These are phyloP conservation scores for Saccharomyces hybrid DNA, from an alignment of 1,139 yeast species.

Conservation along the genomic window DNA sequence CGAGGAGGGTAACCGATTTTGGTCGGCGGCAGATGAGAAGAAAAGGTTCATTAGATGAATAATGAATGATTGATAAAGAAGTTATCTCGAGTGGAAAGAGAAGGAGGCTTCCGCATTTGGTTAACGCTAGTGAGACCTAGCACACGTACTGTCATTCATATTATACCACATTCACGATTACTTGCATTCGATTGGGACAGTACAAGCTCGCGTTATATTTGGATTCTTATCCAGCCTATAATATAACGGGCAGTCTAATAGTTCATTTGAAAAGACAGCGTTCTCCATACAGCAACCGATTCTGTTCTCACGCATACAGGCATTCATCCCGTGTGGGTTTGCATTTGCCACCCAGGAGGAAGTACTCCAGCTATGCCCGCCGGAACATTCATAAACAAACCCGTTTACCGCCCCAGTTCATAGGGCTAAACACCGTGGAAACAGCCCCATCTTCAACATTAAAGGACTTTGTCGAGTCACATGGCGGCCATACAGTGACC, in stretches of 20 bases:
- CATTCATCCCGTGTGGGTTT: neutral
- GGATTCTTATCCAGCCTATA: neutral
- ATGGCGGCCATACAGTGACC: conserved; percentile 94
- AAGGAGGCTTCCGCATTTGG: neutral
- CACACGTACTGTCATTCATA: neutral
- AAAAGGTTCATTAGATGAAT: neutral
- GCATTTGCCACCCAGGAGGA: neutral
- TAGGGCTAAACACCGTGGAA: conserved; percentile 40
- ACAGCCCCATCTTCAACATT: conserved; percentile 62
- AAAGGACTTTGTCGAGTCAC: conserved; percentile 74
- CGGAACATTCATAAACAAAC: neutral
- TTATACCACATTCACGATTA: neutral
- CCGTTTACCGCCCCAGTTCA: conserved; percentile 5
- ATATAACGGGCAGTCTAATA: neutral
- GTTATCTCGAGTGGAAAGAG: neutral
- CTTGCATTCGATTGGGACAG: neutral
- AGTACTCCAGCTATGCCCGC: neutral
- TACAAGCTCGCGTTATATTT: neutral
- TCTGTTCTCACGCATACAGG: neutral
- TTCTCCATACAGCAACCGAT: neutral
- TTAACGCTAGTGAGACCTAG: neutral
- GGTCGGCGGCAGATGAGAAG: neutral
- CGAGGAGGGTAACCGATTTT: neutral
- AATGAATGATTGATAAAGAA: neutral
- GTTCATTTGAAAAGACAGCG: neutral